Evolutionary conservation across 805 yeast genomes (phyloP).

Genomic region (Myxozyma sirexii): DNA sequence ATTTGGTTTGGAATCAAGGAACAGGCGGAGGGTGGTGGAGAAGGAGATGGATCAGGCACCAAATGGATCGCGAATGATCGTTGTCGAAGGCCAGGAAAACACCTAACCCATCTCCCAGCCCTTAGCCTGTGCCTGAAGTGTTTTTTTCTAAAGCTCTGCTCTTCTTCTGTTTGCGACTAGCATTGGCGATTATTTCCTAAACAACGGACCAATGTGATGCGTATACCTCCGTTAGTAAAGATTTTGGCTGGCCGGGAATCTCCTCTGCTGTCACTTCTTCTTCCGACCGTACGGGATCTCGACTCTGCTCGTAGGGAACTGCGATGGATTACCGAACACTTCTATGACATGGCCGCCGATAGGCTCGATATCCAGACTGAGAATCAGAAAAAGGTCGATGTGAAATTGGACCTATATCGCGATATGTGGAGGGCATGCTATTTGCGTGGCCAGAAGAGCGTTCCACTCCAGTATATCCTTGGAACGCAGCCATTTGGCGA

Average conservation of each 20-base stretch:
- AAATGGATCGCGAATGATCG: conserved; percentile 1
- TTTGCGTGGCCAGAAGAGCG: conserved; percentile 62
- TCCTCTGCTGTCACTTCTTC: conserved; percentile 34
- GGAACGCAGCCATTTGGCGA: conserved; percentile 86
- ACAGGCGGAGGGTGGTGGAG: too few relatives aligned
- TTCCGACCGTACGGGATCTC: conserved; percentile 35
- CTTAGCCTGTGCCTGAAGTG: too few relatives aligned
- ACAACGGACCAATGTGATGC: conserved; percentile 24
- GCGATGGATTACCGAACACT: conserved; percentile 63
- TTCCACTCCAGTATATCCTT: conserved; percentile 83
- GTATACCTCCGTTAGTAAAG: conserved; percentile 30
- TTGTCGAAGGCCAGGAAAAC: background rate
- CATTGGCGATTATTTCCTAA: background rate
- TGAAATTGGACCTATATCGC: background rate
- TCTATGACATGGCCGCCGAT: conserved; percentile 37
- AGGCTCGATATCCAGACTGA: background rate
- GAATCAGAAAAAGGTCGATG: background rate
- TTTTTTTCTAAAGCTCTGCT: too few relatives aligned
- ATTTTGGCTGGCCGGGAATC: conserved; percentile 27
- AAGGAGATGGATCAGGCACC: background rate
- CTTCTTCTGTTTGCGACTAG: background rate
- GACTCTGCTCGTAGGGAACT: conserved; percentile 57
- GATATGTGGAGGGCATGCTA: conserved; percentile 44
- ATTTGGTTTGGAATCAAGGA: too few relatives aligned
- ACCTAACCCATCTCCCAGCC: background rate